Base-by-base conservation (phyloP, 352 stramenopile species). In the Phytophthora tubulina region DNA sequence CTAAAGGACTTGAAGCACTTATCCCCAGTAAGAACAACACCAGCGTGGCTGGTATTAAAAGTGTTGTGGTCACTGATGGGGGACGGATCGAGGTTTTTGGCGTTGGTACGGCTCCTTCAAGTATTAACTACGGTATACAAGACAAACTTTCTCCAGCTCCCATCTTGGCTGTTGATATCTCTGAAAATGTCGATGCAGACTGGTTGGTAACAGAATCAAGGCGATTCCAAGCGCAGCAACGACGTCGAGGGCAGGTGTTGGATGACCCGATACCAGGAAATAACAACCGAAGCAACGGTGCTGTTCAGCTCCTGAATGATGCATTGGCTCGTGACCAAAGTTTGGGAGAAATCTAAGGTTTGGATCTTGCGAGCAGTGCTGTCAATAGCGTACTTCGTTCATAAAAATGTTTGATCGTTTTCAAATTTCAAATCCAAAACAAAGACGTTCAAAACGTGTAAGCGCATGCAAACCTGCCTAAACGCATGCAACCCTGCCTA, bases 281-380 rank as follows among this genome's bases (percentile, higher is more conserved):
- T 52, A 84, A 79, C 55, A 70, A 69, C 38, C 38, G 55, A 50
- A 62, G 46, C 17, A 53, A 63, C 17, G 27, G 44, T 41, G 52
- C 55, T 45, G 66, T 53, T 6, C 58, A 67, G 27, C 53, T 75
- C 14, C 17, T 72, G 14, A 67, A 57, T 13, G 66, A 68, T n/a
- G 59, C 14, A 7, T 48, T 14, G 9, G 60, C 45, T 7, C 64
- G 38, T 49, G 76, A 84, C 30, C 67, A 69, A 9, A 57, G 38
- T 14, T 52, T 94, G 4, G 51, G 86, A 58, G 79, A 91, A 32
- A 88, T 87, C 42, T 92, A 95, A 46, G 85, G 85, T 9, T 64
- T 87, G 8, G 85, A 93, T 41, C 79, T 95, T 11, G 84, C 91
- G 36, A 75, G n/a, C n/a, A n/a, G n/a, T n/a, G n/a, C n/a, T n/a